phyloP scores from a whole-genome alignment of 75 land plant species.

The Pinus albicaulis region DNA sequence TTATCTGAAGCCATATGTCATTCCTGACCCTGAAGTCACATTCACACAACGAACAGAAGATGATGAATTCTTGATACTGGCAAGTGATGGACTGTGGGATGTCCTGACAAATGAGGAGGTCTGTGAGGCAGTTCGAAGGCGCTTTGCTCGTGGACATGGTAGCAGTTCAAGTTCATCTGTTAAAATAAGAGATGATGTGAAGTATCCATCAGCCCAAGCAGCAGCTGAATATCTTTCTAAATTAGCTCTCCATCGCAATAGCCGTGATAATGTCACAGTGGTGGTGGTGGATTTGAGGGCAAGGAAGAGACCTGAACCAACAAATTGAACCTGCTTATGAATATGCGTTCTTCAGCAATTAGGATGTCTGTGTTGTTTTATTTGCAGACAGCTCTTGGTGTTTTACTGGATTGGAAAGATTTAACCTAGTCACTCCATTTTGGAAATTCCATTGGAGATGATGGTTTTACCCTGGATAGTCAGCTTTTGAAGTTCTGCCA shows the following conservation, averaged over 20 bases:
- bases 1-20: constrained; percentile 19
- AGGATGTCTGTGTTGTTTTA: no score
- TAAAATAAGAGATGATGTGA: constrained; percentile 2
- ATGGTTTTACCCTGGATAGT: neutral
- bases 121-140: constrained; percentile 26
- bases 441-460: neutral
- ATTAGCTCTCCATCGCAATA: constrained; percentile 66
- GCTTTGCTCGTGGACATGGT: constrained; percentile 17
- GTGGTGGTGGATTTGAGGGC: constrained; percentile 77
- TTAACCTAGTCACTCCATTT: neutral
- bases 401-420: neutral
- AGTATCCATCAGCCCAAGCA: constrained; percentile 64
- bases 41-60: constrained; percentile 11
- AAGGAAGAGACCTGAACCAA: constrained; percentile 1
- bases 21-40: constrained; percentile 26
- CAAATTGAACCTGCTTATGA: neutral
- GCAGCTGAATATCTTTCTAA: constrained; percentile 73
- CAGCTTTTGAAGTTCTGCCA: neutral
- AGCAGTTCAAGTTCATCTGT: neutral
- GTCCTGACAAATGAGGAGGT: constrained; percentile 18
- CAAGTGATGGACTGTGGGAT: constrained; percentile 36
- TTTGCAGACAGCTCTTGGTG: neutral
- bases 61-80: constrained; percentile 26
- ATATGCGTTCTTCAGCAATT: neutral
- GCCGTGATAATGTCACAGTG: constrained; percentile 81